Conservation (phyloP, 306 rosid species). For the Ammopiptanthus mongolicus region DNA sequence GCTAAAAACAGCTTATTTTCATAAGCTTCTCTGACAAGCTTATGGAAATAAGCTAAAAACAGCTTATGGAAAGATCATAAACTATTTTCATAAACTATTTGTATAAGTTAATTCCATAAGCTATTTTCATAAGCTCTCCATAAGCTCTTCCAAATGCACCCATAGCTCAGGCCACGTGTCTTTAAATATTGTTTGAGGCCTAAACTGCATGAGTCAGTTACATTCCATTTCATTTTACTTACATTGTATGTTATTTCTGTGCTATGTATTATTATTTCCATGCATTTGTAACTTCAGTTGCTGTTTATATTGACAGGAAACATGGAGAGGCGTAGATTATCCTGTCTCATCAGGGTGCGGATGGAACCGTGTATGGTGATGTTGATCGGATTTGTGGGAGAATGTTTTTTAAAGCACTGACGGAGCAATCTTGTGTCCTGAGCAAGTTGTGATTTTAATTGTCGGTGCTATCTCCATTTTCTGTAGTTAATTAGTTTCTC, state of each 20-base stretch:
- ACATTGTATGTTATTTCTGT: not conserved
- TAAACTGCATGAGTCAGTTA: not conserved
- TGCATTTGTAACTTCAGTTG: not conserved
- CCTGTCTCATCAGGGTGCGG: constrained; percentile 6
- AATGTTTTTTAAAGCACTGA: constrained; percentile 25
- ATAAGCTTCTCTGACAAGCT: no score
- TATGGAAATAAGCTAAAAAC: no score
- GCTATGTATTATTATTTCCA: not conserved
- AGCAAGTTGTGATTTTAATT: constrained; percentile 28
- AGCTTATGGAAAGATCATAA: no score
- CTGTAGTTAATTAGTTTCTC: constrained; percentile 14
- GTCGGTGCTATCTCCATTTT: constrained; percentile 6
- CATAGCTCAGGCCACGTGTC: not conserved
- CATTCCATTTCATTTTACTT: not conserved
- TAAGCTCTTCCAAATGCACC: no score
- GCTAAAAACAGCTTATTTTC: no score
- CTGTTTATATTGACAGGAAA: constrained; percentile 22
- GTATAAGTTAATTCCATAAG: no score
- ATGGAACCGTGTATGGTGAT: constrained; percentile 3
- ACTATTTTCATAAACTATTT: no score
- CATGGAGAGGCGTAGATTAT: constrained; percentile 1
- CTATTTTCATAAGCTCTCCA: no score
- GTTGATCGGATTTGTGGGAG: constrained; percentile 18
- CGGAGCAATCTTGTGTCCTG: constrained; percentile 6
- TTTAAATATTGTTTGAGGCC: not conserved